Evolutionary conservation across 164 flowering plant species (phyloP), one percentile per base, ranked within the genome.

Genomic region (Litsea cubeba): DNA sequence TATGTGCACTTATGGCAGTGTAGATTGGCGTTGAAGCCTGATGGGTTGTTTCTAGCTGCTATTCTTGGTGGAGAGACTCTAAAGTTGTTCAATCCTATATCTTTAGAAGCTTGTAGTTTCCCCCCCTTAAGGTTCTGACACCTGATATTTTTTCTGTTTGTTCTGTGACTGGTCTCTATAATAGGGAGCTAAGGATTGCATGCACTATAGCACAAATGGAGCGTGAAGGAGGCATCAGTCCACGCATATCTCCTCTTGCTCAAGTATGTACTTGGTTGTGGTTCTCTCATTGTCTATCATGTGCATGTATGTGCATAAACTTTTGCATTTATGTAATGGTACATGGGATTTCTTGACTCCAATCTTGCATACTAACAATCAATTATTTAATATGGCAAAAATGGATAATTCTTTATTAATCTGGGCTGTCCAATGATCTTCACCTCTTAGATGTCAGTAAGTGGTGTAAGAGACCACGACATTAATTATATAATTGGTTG

Each of bases 161-260:
- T 18, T 63, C 72, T 54, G 18, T 70, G 7, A 65, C 57, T 72
- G 71, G 71, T 51, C 50, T 76, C 23, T 26, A 54, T 74, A 73
- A 10, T 60, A 88, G 97, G 85, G 99, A 95, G 82, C 84, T 95
- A 72, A 86, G 97, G 79, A 88, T 95, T 79, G 96, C 98, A 51
- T 93, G 98, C 79, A 95, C 99, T 14, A 72, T 92, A 65, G 97
- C 98, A 74, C 97, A 95, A 71, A 91, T 95, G 91, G 99, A 95
- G 83, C 93, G 99, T 73, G 99, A 95, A 82, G 99, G 99, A 70
- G 99, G 98, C 75, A 91, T 93, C 74, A 95, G 98, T 81, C 97
- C 99, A 71, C 89, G 98, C 46, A 5, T 91, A 71, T 95, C 99
- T 76, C 98, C 99, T 66, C 81, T 95, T 80, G 99, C 98, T 49